A percentile compares a stretch with the other conserved stretches of the same genome.
Conservation (phyloP, 1,284 basidiomycete genomes). For the Rhodotorula mucilaginosa region DNA sequence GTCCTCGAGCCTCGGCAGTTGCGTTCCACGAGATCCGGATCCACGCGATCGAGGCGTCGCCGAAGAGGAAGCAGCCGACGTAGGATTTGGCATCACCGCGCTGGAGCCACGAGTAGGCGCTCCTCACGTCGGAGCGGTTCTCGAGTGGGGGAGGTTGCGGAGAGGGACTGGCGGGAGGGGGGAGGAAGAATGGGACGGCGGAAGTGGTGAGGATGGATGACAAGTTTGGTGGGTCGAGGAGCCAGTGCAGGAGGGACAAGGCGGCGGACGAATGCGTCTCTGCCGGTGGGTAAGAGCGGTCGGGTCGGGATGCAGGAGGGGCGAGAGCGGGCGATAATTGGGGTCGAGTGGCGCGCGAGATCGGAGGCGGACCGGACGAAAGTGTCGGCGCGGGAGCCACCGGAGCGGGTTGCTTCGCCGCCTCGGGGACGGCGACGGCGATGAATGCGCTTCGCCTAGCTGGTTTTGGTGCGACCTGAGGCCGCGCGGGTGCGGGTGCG, state of each 20-base stretch:
- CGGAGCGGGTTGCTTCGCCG: conserved; percentile 3
- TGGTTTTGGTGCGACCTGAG: background rate
- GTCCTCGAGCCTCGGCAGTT: background rate
- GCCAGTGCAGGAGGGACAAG: conserved; percentile 39
- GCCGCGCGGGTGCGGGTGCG: background rate
- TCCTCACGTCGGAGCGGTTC: conserved; percentile 36
- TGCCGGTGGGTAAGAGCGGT: conserved; percentile 36
- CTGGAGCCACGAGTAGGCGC: conserved; percentile 28
- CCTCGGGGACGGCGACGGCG: background rate
- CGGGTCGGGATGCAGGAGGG: background rate
- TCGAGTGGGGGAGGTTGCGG: conserved; percentile 33
- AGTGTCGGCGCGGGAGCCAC: conserved; percentile 10
- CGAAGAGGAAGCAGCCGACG: conserved; percentile 34
- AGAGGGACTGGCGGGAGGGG: conserved; percentile 17
- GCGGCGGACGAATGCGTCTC: conserved; percentile 40
- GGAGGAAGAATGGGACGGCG: background rate
- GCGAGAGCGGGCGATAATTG: background rate
- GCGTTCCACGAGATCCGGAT: conserved; percentile 21
- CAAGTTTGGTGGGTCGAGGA: conserved; percentile 33
- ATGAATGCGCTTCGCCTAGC: background rate
- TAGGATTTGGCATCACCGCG: conserved; percentile 21
- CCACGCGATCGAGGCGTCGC: conserved; percentile 34
- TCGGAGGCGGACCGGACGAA: conserved; percentile 15
- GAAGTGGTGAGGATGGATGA: background rate
- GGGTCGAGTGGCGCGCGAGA: conserved; percentile 14